Conservation (phyloP, 2,329 filamentous ascomycete species). For the Cordyceps pruinosa region DNA sequence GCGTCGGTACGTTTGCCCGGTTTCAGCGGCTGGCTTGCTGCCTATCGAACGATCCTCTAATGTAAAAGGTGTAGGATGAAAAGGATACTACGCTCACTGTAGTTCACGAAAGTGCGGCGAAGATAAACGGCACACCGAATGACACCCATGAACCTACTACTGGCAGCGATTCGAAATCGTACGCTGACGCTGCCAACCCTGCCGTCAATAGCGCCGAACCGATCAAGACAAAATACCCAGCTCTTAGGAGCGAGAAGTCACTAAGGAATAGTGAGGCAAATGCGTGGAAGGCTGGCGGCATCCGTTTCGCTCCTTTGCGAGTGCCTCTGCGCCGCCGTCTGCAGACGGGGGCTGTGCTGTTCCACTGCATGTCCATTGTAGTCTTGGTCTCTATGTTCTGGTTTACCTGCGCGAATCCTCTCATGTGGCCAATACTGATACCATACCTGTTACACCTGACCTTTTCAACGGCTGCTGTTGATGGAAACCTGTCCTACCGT, state of each 20-base stretch:
- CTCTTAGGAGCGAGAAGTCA: slow-evolving; percentile 2
- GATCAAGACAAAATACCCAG: slow-evolving; percentile 1
- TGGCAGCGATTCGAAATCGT: slow-evolving; percentile 1
- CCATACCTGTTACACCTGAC: slow-evolving; percentile 80
- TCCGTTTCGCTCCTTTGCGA: slow-evolving; percentile 78
- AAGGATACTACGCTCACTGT: neutral
- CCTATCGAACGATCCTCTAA: neutral
- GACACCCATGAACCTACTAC: neutral
- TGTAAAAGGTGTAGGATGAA: neutral
- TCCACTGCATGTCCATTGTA: slow-evolving; percentile 67
- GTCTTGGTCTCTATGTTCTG: slow-evolving; percentile 74
- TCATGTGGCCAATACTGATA: slow-evolving; percentile 75
- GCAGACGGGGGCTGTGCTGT: slow-evolving; percentile 71
- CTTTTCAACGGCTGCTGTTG: slow-evolving; percentile 68
- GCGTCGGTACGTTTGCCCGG: neutral
- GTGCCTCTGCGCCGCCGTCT: slow-evolving; percentile 64
- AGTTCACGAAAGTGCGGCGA: neutral
- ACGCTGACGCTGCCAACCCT: neutral
- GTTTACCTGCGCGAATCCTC: slow-evolving; percentile 80
- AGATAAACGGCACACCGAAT: neutral
- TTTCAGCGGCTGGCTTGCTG: no score
- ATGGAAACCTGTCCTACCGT: slow-evolving; percentile 68
- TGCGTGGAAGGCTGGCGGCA: slow-evolving; percentile 41
- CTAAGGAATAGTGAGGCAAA: neutral
- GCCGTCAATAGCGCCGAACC: neutral